Base-by-base conservation (phyloP, 306 rosid genomes). In the Vigna radiata region DNA sequence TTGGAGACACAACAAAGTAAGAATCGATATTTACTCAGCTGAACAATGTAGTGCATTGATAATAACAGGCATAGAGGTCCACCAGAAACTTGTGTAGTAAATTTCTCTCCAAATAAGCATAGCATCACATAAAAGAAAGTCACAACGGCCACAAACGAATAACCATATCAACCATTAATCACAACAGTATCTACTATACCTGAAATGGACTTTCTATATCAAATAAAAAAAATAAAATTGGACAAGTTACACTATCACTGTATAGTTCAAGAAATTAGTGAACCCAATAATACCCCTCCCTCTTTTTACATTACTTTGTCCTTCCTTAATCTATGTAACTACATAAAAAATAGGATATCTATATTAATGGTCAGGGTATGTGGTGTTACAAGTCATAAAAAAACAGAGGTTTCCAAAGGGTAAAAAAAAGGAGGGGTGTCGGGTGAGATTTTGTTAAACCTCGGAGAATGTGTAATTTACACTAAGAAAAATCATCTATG, bases 401-500 rank as follows among this genome's bases (percentile, higher is more conserved):
- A 2, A 59, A 59, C 2, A 14, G 11, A 5, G 65, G 39, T 59
- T 59, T 25, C 18, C 14, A 18, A 21, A 33, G 37, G 37, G 37
- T 59, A 39, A 25, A 25, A 27, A 21, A 56, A 59, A 17, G 17
- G 65, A 25, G 18, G 66, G 11, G 18, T 29, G 6, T 59, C n/a
- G 8, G 14, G 19, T 27, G 41, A 60, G 15, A 29, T 5, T 60
- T 15, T 29, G 21, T 31, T 31, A 31, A 59, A 25, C 2, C 19
- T 6, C 18, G 13, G 8, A 12, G 18, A 25, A 33, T 33, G 17
- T 59, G 65, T 27, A 29, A 29, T 60, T 15, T 27, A 15, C 21
- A 43, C 43, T 44, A 47, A 65, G 33, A 46, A 53, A 43, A 3
- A 31, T 41, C 19, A 66, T 27, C 61, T 73, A 73, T 83, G 54